Base-by-base conservation (phyloP, 345 rosid genomes). In the Anacardium occidentale region DNA sequence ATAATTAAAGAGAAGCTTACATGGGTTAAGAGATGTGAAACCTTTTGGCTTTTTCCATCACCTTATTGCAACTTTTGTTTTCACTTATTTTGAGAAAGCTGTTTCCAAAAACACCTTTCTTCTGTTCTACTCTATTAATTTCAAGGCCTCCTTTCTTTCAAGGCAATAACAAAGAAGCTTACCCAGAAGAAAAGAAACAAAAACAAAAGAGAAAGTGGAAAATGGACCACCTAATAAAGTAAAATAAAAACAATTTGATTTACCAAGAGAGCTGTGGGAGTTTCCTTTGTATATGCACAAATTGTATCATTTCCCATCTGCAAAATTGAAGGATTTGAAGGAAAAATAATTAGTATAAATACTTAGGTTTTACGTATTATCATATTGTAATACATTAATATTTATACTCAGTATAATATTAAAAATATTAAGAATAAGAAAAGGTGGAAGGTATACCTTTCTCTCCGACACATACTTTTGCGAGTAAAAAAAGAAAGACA, bases 401-500 rank as follows among this genome's bases (percentile, higher is more conserved):
- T 1, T 29, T 29, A 1, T 29, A 29, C 32, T 29, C 3, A 29
- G 32, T 29, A 1, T 29, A 29, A 3, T 29, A 1, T 29, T 29
- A n/a, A n/a, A n/a, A n/a, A n/a, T 29, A 29, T 3, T 29, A 1
- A 1, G 32, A 29, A 29, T 29, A 29, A 29, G 32, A 29, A 29
- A 29, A 29, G 32, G 32, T 29, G 32, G 32, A 1, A 3, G 32
- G 32, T 3, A 29, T 73, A 89, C 97, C 89, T 87, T 85, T 92
- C 71, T 75, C 94, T 72, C 77, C 79, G 44, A 81, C 95, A 40
- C 88, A 86, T 40, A 63, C 57, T 75, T 85, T 90, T 74, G 90
- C 78, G 20, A 89, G 59, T 85, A 84, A 91, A 69, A 95, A 87
- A 32, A 90, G 78, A 77, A 90, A 77, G 7, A 94, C 80, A 29